Evolutionary conservation across 2,329 filamentous ascomycete genomes (phyloP), one percentile per base, ranked within the genome.

Genomic region (Alternaria ventricosa): DNA sequence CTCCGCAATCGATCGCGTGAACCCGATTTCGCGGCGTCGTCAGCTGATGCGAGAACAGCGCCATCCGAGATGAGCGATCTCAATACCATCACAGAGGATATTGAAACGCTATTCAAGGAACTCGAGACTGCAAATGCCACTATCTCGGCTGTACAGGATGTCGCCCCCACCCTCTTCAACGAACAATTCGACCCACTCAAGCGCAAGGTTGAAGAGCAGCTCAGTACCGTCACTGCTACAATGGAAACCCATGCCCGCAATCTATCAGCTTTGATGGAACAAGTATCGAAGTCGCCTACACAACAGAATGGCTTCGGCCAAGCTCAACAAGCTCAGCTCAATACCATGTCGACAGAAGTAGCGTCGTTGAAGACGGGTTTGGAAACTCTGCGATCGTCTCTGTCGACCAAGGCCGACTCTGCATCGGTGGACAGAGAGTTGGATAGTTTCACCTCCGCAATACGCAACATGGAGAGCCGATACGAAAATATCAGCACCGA

Each of bases 401-500:
- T 63, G 15, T 12, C 18, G 5, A 55, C n/a, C 5, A 63, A 65
- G 15, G 55, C 49, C 11, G 65, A 70, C 6, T 30, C 28, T 8
- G 11, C 27, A 7, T 23, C 9, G 6, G 54, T 55, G 3, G 46
- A 46, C 5, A 41, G 50, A 15, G 43, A 57, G 8, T 44, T 62
- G 4, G 64, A 68, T 25, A 20, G 11, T 3, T 46, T 71, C 3
- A 58, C n/a, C 18, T 22, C 49, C 27, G 56, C 65, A 11, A 18
- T 72, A 1, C 64, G 58, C 9, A 61, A 43, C 10, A 54, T 77
- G 3, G 63, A 73, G 23, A 30, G 57, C 18, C 71, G 72, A 27
- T 76, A 71, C 25, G 63, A 75, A n/a, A 77, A 76, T 15, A 75
- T 77, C 28, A 66, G 55, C 9, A 74, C 74, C 0, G 69, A 69